phyloP scores from a whole-genome alignment of 2,329 filamentous ascomycete genomes.

The Pezicula carpinea region DNA sequence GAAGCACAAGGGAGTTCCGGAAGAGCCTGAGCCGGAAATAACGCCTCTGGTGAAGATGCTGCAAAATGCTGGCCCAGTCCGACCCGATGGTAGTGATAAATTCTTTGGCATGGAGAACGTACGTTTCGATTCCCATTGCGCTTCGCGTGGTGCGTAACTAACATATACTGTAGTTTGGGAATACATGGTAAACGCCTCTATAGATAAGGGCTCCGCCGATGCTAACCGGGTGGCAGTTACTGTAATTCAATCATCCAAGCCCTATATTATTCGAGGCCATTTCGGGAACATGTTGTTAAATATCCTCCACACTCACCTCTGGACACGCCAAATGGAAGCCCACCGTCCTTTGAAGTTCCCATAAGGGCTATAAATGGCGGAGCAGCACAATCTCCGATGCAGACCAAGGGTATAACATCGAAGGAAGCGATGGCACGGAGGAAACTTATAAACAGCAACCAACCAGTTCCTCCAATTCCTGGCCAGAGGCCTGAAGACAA shows the following conservation, averaged over 20 bases:
- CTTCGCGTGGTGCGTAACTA: constrained; percentile 12
- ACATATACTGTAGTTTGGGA: constrained; percentile 69
- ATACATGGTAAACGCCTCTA: constrained; percentile 72
- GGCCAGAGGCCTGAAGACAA: constrained; percentile 74
- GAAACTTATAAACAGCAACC: constrained; percentile 48
- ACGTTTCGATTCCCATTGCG: constrained; percentile 35
- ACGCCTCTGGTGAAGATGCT: constrained; percentile 72
- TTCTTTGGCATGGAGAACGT: constrained; percentile 99
- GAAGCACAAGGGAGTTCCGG: constrained; percentile 27
- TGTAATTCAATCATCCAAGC: constrained; percentile 98
- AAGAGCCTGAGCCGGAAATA: constrained; percentile 39
- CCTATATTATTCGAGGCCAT: constrained; percentile 90
- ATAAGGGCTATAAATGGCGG: constrained; percentile 46
- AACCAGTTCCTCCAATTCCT: constrained; percentile 47
- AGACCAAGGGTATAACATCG: constrained; percentile 48
- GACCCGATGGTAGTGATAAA: constrained; percentile 89
- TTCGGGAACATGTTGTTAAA: constrained; percentile 89
- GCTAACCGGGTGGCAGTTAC: constrained; percentile 58
- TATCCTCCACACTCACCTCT: constrained; percentile 73
- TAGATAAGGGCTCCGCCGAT: constrained; percentile 3
- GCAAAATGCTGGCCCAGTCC: constrained; percentile 72
- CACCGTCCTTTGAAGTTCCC: constrained; percentile 57
- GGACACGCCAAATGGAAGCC: constrained; percentile 60
- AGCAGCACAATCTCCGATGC: constrained; percentile 39
- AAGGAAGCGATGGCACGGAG: constrained; percentile 54